These are phyloP conservation scores for Lignosus rhinocerotis DNA, from an alignment of 1,284 basidiomycete species.

Conservation along the genomic window DNA sequence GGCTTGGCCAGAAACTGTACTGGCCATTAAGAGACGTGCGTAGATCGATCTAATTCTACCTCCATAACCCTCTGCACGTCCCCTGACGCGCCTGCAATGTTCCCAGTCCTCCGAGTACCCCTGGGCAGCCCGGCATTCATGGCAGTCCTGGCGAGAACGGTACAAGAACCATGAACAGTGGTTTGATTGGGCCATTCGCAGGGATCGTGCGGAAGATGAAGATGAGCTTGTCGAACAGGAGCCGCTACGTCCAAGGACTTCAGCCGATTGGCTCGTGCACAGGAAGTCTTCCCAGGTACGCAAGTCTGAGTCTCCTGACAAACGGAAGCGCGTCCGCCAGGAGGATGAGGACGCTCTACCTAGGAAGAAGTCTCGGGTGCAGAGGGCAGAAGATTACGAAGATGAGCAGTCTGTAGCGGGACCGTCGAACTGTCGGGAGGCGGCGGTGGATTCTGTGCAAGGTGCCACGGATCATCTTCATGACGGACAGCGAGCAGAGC, in stretches of 20 bases:
- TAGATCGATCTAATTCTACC: background rate
- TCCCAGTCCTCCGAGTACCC: no score
- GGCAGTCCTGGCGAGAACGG: no score
- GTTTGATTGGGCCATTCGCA: conserved; percentile 41
- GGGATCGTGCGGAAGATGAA: background rate
- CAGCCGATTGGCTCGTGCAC: background rate
- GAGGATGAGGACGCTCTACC: background rate
- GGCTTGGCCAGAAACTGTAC: conserved; percentile 73
- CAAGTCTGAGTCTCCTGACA: background rate
- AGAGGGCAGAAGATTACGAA: background rate
- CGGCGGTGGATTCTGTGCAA: background rate
- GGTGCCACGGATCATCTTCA: background rate
- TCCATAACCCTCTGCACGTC: conserved; percentile 23
- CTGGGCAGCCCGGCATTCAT: no score
- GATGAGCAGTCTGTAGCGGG: background rate
- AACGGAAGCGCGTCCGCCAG: conserved; percentile 8
- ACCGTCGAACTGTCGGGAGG: background rate
- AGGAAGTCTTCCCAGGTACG: background rate
- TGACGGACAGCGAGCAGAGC: background rate
- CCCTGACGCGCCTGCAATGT: no score
- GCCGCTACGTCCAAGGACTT: conserved; percentile 1
- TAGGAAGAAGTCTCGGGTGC: conserved; percentile 12
- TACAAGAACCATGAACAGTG: conserved; percentile 68
- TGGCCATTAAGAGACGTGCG: conserved; percentile 39
- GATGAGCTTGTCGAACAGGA: conserved; percentile 1